Evolutionary conservation across 352 stramenopile species (phyloP), one percentile per base, ranked within the genome.

Genomic region (Nothophytophthora sp.): DNA sequence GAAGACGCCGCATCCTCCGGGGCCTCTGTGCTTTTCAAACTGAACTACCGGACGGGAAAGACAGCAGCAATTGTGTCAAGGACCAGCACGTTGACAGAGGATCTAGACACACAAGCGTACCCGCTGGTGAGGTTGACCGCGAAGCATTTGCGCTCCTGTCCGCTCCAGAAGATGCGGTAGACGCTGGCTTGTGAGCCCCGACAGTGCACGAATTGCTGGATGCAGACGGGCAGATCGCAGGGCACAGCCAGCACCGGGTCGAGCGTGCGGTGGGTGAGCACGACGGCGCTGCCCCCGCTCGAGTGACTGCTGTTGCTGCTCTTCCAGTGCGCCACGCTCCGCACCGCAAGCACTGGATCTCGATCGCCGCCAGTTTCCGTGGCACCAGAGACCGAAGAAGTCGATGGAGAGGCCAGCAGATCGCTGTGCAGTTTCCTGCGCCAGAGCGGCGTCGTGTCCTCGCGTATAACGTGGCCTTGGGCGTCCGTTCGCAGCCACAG

Each of bases 141-240:
- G 33, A 78, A 90, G 40, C 79, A 78, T 6, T 89, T 76, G 34
- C 69, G 67, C 30, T 77, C 71, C 1, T 66, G 57, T 2, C 76
- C 51, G 15, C 55, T 65, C 79, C 81, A 94, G 23, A 73, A 73
- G 19, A 91, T 58, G 28, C 81, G 78, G 44, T 91, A 92, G 29
- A 91, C 70, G 30, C 79, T 90, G 9, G 76, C 67, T 19, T 90
- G 66, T 5, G 72, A 70, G 12, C 83, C 83, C 0, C 83, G 78
- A 39, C 83, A 90, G 23, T 69, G 72, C 16, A 94, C 60, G 51
- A 85, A 92, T 34, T 85, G 76, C 60, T 94, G 83, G 0, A 92
- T 44, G 27, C 62, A 84, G 30, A 80, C 81, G 1, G 76, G 69
- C 19, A 90, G 45, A 15, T 91, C 81, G 9, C 60, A 70, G 12